Evolutionary conservation across 768 basidiomycete genomes (phyloP).

Genomic region (Arthromyces matolae): DNA sequence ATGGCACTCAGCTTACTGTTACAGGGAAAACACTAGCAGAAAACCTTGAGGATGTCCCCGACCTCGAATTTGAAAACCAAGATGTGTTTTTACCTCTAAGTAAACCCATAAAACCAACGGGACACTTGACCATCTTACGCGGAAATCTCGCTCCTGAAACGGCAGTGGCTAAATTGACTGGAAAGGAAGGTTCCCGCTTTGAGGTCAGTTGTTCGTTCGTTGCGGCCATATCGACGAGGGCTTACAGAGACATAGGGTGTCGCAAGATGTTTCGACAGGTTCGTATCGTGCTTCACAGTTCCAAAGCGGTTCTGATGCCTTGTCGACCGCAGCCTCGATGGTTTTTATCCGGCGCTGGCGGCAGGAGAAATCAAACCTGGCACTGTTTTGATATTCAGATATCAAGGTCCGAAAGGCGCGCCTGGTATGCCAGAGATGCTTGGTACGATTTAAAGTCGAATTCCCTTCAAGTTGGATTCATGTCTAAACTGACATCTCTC

Average conservation of each 20-base stretch:
- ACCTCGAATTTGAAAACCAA: constrained; percentile 68
- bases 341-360: constrained; percentile 71
- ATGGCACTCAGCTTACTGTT: constrained; percentile 81
- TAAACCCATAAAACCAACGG: constrained; percentile 82
- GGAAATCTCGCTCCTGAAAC: constrained; percentile 88
- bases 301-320: neutral
- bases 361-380: constrained; percentile 74
- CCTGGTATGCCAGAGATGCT: constrained; percentile 87
- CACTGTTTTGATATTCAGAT: constrained; percentile 76
- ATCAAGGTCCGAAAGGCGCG: constrained; percentile 88
- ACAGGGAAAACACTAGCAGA: constrained; percentile 89
- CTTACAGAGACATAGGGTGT: constrained; percentile 43
- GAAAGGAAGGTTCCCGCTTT: constrained; percentile 84
- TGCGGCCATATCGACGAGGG: no score
- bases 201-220: constrained; percentile 58
- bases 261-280: constrained; percentile 79
- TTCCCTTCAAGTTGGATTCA: neutral
- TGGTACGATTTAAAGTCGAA: constrained; percentile 28
- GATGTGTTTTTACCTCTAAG: constrained; percentile 70
- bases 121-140: constrained; percentile 82
- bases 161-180: constrained; percentile 90
- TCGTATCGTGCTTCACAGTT: neutral
- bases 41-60: constrained; percentile 75
- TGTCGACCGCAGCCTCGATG: constrained; percentile 49
- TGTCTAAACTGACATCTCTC: constrained; percentile 4